Conservation (phyloP, 2,329 filamentous ascomycete species). For the Huntiella savannae region DNA sequence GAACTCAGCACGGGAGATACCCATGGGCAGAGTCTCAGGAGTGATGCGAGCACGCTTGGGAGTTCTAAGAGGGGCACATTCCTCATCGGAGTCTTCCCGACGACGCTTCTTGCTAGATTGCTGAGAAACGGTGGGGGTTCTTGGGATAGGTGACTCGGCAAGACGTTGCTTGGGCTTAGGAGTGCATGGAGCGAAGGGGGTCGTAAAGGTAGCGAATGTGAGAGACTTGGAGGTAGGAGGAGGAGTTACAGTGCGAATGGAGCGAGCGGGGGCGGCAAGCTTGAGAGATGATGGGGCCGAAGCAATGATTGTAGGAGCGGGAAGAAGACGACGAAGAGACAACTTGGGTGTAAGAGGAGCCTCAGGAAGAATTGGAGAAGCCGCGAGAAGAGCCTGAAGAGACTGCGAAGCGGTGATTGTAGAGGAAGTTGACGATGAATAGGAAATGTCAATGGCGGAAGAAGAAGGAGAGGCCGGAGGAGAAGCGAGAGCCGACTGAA, state of each 20-base stretch:
- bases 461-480: constrained; percentile 33
- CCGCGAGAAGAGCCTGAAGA: constrained; percentile 37
- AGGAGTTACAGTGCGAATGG: constrained; percentile 22
- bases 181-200: constrained; percentile 28
- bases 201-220: constrained; percentile 28
- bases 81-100: constrained; percentile 28
- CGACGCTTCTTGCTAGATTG: constrained; percentile 24
- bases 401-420: constrained; percentile 37
- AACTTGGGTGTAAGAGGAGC: not conserved
- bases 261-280: constrained; percentile 11
- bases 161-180: constrained; percentile 19
- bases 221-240: constrained; percentile 19
- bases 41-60: constrained; percentile 42
- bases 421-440: too few species aligned
- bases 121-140: constrained; percentile 2
- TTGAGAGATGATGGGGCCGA: constrained; percentile 4
- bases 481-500: constrained; percentile 31
- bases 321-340: not conserved
- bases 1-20: constrained; percentile 38
- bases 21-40: constrained; percentile 39
- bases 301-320: constrained; percentile 1
- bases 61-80: constrained; percentile 27
- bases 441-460: constrained; percentile 24
- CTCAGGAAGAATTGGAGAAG: constrained; percentile 17
- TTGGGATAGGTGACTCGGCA: constrained; percentile 6